Evolutionary conservation across 179 eudicot genomes (phyloP).

Genomic region (Patellifolia procumbens): DNA sequence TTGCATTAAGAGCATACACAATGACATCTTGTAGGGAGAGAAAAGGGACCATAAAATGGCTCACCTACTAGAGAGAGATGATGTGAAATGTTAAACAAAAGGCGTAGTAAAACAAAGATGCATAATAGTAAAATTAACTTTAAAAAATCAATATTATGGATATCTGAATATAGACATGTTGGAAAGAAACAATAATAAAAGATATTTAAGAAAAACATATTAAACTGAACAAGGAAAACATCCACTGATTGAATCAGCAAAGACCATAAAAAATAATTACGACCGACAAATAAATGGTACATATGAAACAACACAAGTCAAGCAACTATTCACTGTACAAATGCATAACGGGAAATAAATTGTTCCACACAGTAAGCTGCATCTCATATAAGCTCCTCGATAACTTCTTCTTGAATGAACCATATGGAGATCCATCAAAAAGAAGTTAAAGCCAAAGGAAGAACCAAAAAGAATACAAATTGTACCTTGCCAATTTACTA

Average conservation of each 20-base stretch:
- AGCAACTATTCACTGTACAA: background rate
- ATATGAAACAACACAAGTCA: background rate
- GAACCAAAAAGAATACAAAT: background rate
- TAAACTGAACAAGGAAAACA: background rate
- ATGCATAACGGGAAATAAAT: background rate
- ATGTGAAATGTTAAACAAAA: background rate
- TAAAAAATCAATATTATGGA: background rate
- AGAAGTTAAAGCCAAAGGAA: background rate
- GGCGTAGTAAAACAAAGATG: background rate
- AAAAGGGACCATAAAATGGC: background rate
- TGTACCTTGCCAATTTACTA: background rate
- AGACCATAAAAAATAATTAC: background rate
- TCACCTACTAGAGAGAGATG: background rate
- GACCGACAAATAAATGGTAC: background rate
- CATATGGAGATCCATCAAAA: background rate
- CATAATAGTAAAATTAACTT: background rate
- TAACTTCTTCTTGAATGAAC: background rate
- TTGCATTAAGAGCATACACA: too few species aligned
- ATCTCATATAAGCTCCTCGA: background rate
- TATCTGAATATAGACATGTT: background rate
- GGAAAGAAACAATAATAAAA: background rate
- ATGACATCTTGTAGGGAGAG: background rate
- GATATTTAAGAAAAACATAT: background rate
- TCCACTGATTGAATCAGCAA: background rate
- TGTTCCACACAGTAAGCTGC: background rate